Evolutionary conservation across 2,329 filamentous ascomycete species (phyloP).

Genomic region (Teratosphaeria viscida): DNA sequence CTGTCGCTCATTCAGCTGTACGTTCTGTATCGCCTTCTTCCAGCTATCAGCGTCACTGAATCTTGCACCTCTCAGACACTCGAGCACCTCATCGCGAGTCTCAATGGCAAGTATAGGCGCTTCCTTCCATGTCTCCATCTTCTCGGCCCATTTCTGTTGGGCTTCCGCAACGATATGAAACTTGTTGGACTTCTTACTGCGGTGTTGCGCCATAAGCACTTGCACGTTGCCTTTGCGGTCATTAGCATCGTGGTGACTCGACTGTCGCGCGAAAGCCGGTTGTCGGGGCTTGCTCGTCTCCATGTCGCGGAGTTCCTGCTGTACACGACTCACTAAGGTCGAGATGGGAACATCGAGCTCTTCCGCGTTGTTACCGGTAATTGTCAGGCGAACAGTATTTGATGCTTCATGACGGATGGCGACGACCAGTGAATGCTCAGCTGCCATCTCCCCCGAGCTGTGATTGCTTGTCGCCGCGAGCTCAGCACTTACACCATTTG

Average conservation of each 20-base stretch:
- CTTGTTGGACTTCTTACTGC: conserved; percentile 85
- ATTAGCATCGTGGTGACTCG: conserved; percentile 31
- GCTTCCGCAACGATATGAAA: conserved; percentile 73
- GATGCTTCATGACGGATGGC: conserved; percentile 69
- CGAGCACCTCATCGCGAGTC: conserved; percentile 72
- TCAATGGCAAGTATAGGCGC: conserved; percentile 83
- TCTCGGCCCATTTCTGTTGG: conserved; percentile 45
- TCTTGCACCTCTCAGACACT: conserved; percentile 61
- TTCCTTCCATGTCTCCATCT: conserved; percentile 60
- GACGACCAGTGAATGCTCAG: conserved; percentile 64
- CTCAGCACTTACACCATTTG: conserved; percentile 77
- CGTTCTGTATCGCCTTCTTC: conserved; percentile 68
- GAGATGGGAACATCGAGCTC: conserved; percentile 65
- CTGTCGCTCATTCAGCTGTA: conserved; percentile 65
- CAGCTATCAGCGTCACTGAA: conserved; percentile 75
- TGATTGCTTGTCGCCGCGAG: conserved; percentile 51
- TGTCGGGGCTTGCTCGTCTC: conserved; percentile 42
- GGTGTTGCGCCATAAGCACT: conserved; percentile 71
- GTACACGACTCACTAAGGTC: conserved; percentile 71
- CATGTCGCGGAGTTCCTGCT: conserved; percentile 69
- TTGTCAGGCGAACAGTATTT: conserved; percentile 47
- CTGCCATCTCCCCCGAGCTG: conserved; percentile 5
- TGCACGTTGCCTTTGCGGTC: conserved; percentile 52
- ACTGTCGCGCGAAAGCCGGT: conserved; percentile 25
- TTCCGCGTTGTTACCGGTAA: conserved; percentile 30